phyloP scores from a whole-genome alignment of 768 basidiomycete genomes.

The Termitomyces sp. region DNA sequence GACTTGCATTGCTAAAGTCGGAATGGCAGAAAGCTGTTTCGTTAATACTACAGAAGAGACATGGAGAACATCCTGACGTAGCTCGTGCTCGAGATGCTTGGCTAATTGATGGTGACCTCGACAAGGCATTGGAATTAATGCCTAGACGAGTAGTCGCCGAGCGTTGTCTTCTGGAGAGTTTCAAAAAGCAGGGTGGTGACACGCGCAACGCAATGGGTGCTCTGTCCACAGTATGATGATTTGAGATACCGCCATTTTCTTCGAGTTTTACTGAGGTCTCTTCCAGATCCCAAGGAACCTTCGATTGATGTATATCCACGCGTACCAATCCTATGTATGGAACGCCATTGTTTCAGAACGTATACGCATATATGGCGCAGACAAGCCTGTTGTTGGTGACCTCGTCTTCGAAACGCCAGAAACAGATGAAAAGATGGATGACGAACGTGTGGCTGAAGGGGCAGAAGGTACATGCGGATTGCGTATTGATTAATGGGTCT shows the following conservation, averaged over 20 bases:
- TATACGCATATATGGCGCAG: conserved; percentile 68
- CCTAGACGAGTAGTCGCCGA: conserved; percentile 93
- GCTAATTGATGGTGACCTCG: conserved; percentile 77
- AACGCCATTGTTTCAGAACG: conserved; percentile 96
- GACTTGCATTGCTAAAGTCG: conserved; percentile 81
- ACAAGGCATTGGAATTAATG: conserved; percentile 79
- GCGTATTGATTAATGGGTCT: neutral
- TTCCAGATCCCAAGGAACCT: conserved; percentile 89
- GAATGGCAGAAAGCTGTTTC: conserved; percentile 88
- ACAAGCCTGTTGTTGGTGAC: conserved; percentile 79
- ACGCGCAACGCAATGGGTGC: conserved; percentile 85
- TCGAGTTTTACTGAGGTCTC: neutral
- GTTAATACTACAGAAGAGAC: conserved; percentile 73
- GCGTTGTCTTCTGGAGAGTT: conserved; percentile 86
- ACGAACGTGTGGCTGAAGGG: conserved; percentile 24
- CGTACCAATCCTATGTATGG: conserved; percentile 98
- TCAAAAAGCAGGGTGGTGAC: conserved; percentile 73
- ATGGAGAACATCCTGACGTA: conserved; percentile 93
- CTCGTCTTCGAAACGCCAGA: conserved; percentile 67
- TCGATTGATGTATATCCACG: conserved; percentile 96
- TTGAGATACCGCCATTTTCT: conserved; percentile 4
- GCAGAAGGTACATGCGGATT: conserved; percentile 20
- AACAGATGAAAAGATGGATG: conserved; percentile 26
- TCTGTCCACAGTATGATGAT: conserved; percentile 61
- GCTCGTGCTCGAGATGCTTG: conserved; percentile 79